Conservation (phyloP, 2,329 filamentous ascomycete species). For the Botrytis hyacinthi region DNA sequence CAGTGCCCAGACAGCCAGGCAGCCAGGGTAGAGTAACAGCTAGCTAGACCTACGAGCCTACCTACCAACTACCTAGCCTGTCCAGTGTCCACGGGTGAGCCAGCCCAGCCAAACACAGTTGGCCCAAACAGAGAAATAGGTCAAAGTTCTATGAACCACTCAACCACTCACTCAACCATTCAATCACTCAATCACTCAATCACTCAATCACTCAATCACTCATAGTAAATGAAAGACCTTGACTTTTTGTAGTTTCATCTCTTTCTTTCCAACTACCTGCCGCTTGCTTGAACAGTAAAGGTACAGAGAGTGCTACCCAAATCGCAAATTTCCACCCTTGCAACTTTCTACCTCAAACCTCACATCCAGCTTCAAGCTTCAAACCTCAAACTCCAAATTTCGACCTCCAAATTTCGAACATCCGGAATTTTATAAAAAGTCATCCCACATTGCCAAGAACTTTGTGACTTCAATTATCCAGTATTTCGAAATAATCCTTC, state of each 20-base stretch:
- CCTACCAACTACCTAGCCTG: background rate
- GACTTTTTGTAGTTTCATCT: slow-evolving; percentile 7
- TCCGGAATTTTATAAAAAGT: background rate
- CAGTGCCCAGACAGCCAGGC: no score
- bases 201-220: background rate
- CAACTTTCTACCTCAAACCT: background rate
- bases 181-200: background rate
- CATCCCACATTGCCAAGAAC: slow-evolving; percentile 15
- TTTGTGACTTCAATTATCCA: slow-evolving; percentile 17
- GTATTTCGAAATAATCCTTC: background rate
- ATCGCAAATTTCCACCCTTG: background rate
- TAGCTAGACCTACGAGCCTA: no score
- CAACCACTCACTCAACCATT: background rate
- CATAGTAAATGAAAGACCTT: background rate
- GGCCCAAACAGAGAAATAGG: background rate
- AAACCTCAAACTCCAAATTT: background rate
- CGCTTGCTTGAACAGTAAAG: background rate
- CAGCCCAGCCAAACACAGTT: background rate
- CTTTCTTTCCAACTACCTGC: background rate
- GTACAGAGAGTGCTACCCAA: background rate
- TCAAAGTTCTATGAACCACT: slow-evolving; percentile 7
- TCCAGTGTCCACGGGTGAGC: background rate
- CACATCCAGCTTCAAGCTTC: background rate
- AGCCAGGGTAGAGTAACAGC: background rate
- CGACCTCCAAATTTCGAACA: background rate